Base-by-base conservation (phyloP, 257 asterid genomes). In the Gentiana macrophylla region DNA sequence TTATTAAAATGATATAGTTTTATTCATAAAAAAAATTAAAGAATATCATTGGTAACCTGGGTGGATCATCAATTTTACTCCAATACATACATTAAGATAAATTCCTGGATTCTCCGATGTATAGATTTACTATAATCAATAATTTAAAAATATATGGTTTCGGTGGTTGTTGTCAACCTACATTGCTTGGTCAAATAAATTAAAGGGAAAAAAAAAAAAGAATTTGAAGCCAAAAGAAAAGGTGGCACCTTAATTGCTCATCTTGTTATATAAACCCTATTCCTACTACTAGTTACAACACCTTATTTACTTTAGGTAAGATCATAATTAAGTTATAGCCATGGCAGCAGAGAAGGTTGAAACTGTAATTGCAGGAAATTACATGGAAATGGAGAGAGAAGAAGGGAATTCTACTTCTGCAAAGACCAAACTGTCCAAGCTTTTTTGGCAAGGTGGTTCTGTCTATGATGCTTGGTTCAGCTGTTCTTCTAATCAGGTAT, bases 391-490 rank as follows among this genome's bases (percentile, higher is more conserved):
- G 89, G 94, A 87, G 50, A 74, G 82, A 52, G 89, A 81, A 75
- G 48, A 62, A 5, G 55, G 66, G 4, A 54, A 65, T 37, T 60
- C 71, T 52, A 55, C 37, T 62, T 67, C 84, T 5, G 10, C 69
- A 6, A 87, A 77, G 56, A 60, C 62, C 75, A 82, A 67, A 38
- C 43, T 87, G 1, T 84, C 90, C 1, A 82, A 66, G 15, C 37
- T 87, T 8, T 82, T 87, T 51, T 87, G 96, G 96, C 85, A 88
- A 71, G 96, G 96, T 56, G 96, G 96, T 33, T 88, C 96, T 12
- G 88, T 86, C 50, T 88, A 88, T 72, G 96, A 88, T 82, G 96
- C 96, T 62, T 88, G 96, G 95, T 88, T 88, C 62, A 87, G 96
- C 62, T 86, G 96, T 59, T 68, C 96, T 73, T 87, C 93, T 36